Percentiles rank a stretch among this genome's conserved stretches.
These are phyloP conservation scores for Phylloporus scabripes DNA, from an alignment of 768 basidiomycete genomes.

Conservation along the genomic window DNA sequence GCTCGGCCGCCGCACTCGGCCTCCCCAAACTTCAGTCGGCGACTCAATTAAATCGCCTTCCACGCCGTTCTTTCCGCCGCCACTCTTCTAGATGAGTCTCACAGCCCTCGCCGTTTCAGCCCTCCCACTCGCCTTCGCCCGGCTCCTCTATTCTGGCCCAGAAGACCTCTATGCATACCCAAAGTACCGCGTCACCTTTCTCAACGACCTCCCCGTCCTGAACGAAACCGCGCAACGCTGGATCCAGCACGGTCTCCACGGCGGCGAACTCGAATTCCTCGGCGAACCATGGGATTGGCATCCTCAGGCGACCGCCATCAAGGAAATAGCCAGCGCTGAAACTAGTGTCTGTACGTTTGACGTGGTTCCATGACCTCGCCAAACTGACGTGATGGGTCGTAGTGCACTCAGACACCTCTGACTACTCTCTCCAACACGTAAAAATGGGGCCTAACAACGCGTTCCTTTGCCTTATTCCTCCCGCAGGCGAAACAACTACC, in stretches of 20 bases:
- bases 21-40: constrained; percentile 25
- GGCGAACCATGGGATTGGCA: constrained; percentile 52
- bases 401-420: constrained; percentile 26
- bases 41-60: constrained; percentile 26
- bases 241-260: constrained; percentile 65
- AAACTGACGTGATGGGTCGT: constrained; percentile 11
- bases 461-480: constrained; percentile 77
- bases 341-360: constrained; percentile 39
- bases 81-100: constrained; percentile 14
- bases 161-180: constrained; percentile 80
- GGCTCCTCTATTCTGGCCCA: constrained; percentile 62
- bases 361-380: constrained; percentile 6
- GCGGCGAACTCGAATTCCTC: constrained; percentile 74
- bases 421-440: constrained; percentile 65
- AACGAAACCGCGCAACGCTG: constrained; percentile 71
- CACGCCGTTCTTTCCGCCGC: constrained; percentile 10
- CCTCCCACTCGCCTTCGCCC: constrained; percentile 19
- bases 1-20: constrained; percentile 28
- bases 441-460: constrained; percentile 62
- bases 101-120: constrained; percentile 17
- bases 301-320: constrained; percentile 37
- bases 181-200: constrained; percentile 73
- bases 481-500: constrained; percentile 43
- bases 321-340: constrained; percentile 58
- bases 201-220: constrained; percentile 69